phyloP scores from a whole-genome alignment of 2,329 filamentous ascomycete species.

The Hypoxylon sp. region DNA sequence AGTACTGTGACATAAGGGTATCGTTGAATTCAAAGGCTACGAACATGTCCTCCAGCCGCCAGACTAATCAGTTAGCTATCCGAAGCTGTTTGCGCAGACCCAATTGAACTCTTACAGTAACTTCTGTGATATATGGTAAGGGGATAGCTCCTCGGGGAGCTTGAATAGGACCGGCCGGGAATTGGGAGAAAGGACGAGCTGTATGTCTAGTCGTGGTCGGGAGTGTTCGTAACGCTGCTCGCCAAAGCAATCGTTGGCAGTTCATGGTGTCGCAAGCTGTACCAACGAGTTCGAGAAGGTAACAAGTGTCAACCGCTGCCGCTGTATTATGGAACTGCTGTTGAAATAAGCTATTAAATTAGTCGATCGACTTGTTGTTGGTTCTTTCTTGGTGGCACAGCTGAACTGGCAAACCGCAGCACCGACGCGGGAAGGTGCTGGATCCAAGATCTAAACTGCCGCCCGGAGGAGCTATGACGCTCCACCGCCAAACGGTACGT shows the following conservation, averaged over 20 bases:
- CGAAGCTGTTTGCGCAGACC: slow-evolving; percentile 4
- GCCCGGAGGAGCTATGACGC: slow-evolving; percentile 27
- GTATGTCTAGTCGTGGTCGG: slow-evolving; percentile 50
- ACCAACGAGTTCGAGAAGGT: not conserved
- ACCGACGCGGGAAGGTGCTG: slow-evolving; percentile 11
- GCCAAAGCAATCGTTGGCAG: slow-evolving; percentile 54
- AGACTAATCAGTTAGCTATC: slow-evolving; percentile 66
- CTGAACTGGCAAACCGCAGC: slow-evolving; percentile 12
- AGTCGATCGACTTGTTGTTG: slow-evolving; percentile 11
- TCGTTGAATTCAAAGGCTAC: slow-evolving; percentile 53
- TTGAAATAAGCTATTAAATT: slow-evolving; percentile 31
- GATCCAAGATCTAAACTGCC: slow-evolving; percentile 22
- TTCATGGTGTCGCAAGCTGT: slow-evolving; percentile 54
- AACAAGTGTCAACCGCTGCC: not conserved
- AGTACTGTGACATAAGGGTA: slow-evolving; percentile 36
- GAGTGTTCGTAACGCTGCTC: slow-evolving; percentile 57
- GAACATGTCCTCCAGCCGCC: slow-evolving; percentile 84
- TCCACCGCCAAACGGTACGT: slow-evolving; percentile 9
- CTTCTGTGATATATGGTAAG: slow-evolving; percentile 72
- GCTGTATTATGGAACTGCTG: not conserved
- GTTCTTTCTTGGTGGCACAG: slow-evolving; percentile 18
- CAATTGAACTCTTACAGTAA: slow-evolving; percentile 59
- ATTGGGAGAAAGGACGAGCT: slow-evolving; percentile 61
- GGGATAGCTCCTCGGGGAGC: slow-evolving; percentile 60
- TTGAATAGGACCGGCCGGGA: slow-evolving; percentile 57